A percentile compares a stretch with the other conserved stretches of the same genome.
Conservation (phyloP, 1,284 basidiomycete genomes). For the Melampsora allii-populina region DNA sequence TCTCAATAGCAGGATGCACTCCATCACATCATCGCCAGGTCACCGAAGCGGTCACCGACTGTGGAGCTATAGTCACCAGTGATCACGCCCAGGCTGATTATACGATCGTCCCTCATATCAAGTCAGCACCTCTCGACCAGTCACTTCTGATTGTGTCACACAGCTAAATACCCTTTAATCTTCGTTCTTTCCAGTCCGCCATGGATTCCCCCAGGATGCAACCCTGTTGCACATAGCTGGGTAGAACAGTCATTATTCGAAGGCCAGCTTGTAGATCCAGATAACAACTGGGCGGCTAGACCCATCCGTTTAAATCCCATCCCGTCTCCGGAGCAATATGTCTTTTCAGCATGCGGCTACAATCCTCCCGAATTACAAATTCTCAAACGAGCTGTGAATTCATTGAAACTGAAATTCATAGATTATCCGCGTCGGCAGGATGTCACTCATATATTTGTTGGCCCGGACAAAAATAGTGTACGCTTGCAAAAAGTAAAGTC, state of each 20-base stretch:
- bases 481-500: conserved; percentile 24
- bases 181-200: conserved; percentile 19
- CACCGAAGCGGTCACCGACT: conserved; percentile 1
- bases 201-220: conserved; percentile 20
- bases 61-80: conserved; percentile 29
- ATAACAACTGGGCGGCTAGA: conserved; percentile 29
- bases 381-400: conserved; percentile 19
- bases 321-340: conserved; percentile 16
- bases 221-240: conserved; percentile 42
- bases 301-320: conserved; percentile 17
- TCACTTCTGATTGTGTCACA: background rate
- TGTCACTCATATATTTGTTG: conserved; percentile 39
- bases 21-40: conserved; percentile 13
- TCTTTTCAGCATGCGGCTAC: conserved; percentile 24
- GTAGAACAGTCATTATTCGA: conserved; percentile 34
- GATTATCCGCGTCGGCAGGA: conserved; percentile 25
- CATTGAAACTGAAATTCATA: conserved; percentile 31
- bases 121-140: conserved; percentile 13
- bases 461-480: conserved; percentile 22
- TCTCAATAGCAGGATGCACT: conserved; percentile 10
- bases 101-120: conserved; percentile 32
- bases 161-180: background rate
- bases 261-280: conserved; percentile 31
- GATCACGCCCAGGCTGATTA: conserved; percentile 29
- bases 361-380: conserved; percentile 17